phyloP scores from a whole-genome alignment of 352 stramenopile genomes.

The Pilasporangium apinafurcum region DNA sequence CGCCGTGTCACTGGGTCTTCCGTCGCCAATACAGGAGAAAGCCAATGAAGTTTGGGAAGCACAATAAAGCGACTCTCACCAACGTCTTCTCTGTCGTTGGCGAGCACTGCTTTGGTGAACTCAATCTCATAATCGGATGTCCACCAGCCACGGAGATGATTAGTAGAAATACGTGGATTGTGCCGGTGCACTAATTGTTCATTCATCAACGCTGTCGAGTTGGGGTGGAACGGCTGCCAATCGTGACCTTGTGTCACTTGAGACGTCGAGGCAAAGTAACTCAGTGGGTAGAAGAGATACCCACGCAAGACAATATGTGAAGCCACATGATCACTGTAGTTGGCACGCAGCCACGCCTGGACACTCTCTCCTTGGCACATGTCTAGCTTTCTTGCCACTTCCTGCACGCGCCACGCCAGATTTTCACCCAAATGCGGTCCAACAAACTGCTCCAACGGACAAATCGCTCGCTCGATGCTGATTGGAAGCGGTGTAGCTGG shows the following conservation, averaged over 20 bases:
- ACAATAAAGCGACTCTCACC: constrained; percentile 51
- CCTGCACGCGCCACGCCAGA: constrained; percentile 59
- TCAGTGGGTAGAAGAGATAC: constrained; percentile 63
- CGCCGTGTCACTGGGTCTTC: constrained; percentile 10
- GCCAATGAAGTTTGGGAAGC: constrained; percentile 64
- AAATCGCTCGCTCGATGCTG: no score
- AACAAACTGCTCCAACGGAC: constrained; percentile 58
- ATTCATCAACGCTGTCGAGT: constrained; percentile 5
- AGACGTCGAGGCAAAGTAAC: constrained; percentile 32
- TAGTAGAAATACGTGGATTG: constrained; percentile 24
- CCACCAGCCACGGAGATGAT: constrained; percentile 68
- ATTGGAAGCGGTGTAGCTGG: not conserved
- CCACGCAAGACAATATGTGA: constrained; percentile 56
- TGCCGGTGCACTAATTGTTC: not conserved
- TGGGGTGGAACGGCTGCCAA: constrained; percentile 39
- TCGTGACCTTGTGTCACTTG: constrained; percentile 33
- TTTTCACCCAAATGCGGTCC: constrained; percentile 70
- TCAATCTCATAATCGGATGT: constrained; percentile 40
- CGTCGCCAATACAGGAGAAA: constrained; percentile 37
- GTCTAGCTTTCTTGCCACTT: constrained; percentile 60
- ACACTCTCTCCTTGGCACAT: constrained; percentile 51
- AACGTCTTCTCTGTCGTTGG: constrained; percentile 14
- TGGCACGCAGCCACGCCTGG: constrained; percentile 32
- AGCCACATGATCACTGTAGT: constrained; percentile 44
- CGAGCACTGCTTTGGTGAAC: constrained; percentile 21